Percentiles rank a stretch among this genome's conserved stretches.
Evolutionary conservation across 192 early-diverging fungal species (phyloP).

Genomic region (Cladochytrium replicatum): DNA sequence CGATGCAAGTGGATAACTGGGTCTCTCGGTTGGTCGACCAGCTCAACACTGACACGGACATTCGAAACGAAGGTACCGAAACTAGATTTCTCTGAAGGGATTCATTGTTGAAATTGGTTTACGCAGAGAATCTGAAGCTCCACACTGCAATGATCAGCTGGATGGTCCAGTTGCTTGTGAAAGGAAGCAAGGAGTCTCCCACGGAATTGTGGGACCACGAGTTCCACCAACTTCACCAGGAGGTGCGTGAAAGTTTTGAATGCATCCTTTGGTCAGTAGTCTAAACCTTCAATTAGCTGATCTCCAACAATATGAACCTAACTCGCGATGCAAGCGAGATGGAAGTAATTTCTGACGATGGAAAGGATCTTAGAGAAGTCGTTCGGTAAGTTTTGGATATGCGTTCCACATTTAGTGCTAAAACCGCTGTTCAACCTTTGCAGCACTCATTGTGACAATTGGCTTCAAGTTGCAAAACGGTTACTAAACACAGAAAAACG

Average conservation of each 20-base stretch:
- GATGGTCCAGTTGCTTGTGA: conserved; percentile 45
- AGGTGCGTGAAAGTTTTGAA: conserved; percentile 7
- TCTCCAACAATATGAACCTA: conserved; percentile 35
- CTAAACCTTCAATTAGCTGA: conserved; percentile 16
- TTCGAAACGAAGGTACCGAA: conserved; percentile 31
- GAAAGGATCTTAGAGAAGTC: conserved; percentile 28
- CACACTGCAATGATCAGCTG: conserved; percentile 40
- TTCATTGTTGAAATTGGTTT: not conserved
- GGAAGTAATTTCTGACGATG: conserved; percentile 40
- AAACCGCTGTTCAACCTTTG: not conserved
- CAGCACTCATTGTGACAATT: conserved; percentile 28
- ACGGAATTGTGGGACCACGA: conserved; percentile 36
- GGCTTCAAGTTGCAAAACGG: conserved; percentile 32
- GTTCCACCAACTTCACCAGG: conserved; percentile 30
- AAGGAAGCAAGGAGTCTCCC: conserved; percentile 23
- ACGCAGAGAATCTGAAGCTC: conserved; percentile 41
- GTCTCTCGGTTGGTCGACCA: conserved; percentile 40
- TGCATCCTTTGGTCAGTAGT: not conserved
- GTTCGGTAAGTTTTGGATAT: conserved; percentile 20
- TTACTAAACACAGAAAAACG: conserved; percentile 10
- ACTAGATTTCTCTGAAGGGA: not conserved
- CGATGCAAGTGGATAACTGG: conserved; percentile 40
- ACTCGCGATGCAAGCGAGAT: conserved; percentile 33
- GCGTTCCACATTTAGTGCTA: not conserved
- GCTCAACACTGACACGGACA: conserved; percentile 45